Base-by-base conservation (phyloP, 2,329 filamentous ascomycete genomes). In the Apiospora arundinis region DNA sequence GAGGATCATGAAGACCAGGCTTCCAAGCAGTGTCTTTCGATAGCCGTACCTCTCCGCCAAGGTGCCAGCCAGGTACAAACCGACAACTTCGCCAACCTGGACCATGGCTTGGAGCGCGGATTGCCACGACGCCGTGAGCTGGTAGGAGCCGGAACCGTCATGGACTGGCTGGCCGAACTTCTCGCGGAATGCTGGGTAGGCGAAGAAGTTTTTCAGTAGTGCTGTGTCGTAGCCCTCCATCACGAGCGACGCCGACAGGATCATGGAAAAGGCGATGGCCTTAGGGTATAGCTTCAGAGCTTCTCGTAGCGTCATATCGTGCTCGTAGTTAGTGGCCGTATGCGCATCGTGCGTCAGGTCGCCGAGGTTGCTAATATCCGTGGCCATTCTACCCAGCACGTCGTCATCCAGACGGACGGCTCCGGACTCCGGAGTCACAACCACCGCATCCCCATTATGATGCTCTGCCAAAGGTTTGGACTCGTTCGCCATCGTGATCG, bases 81-180 rank as follows among this genome's bases (percentile, higher is more conserved):
- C 85, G 2, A 85, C 25, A 18, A 86, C 83, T 45, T 81, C 78
- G 4, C 84, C 84, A 4, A 82, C 77, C 67, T 48, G 45, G 44
- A 52, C 25, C 44, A 45, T 48, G 67, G 45, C 46, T 18, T 21
- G 77, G 4, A 85, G 75, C 2, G 79, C 83, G 6, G 82, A 79
- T 73, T 85, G 83, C 84, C 84, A 85, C 16, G 80, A 74, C 1
- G 81, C 81, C 7, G 80, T 77, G 45, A 86, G 76, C 72, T 83
- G 77, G 69, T 84, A 83, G 7, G 77, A 79, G 68, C 81, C 52
- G 46, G n/a, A 45, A 42, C 12, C 65, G 69, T 52, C 25, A 12
- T 23, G 8, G 63, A 67, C 9, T 28, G 52, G 52, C 52, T 37
- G 25, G 11, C 81, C 81, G 70, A 80, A 83, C 48, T 69, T 78